These are phyloP conservation scores for Fusarium sp. DNA, from an alignment of 2,329 filamentous ascomycete genomes.

Conservation along the genomic window DNA sequence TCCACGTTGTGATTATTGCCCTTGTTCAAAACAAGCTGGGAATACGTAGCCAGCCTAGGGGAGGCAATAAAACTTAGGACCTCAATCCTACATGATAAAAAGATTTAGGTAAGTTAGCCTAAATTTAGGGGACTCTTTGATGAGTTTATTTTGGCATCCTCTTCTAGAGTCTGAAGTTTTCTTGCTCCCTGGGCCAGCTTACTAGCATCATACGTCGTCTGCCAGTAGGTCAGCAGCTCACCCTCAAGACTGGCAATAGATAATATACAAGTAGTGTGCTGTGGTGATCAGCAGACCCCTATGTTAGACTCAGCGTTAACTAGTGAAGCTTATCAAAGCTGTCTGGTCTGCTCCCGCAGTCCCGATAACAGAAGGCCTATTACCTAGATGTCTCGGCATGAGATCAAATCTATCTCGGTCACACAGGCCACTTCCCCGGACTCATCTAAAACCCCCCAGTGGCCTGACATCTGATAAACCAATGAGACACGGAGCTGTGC, in stretches of 20 bases:
- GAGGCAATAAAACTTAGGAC: no score
- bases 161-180: no score
- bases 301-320: conserved; percentile 2
- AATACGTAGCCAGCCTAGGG: background rate
- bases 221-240: conserved; percentile 33
- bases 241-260: background rate
- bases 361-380: conserved; percentile 3
- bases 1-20: background rate
- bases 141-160: no score
- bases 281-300: conserved; percentile 30
- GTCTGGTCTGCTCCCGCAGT: background rate
- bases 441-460: background rate
- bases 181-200: background rate
- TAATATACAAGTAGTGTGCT: background rate
- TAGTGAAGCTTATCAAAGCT: conserved; percentile 9
- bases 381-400: conserved; percentile 20
- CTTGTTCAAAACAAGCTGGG: background rate
- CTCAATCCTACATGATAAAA: no score
- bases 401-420: conserved; percentile 18
- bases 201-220: background rate
- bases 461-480: conserved; percentile 1
- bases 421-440: conserved; percentile 33
- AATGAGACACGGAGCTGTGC: conserved; percentile 15
- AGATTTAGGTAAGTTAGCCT: no score
- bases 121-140: no score